Percentiles rank a stretch among this genome's conserved stretches.
Evolutionary conservation across 106 monocot species (phyloP).

Genomic region (Alisma plantagoaquatica): DNA sequence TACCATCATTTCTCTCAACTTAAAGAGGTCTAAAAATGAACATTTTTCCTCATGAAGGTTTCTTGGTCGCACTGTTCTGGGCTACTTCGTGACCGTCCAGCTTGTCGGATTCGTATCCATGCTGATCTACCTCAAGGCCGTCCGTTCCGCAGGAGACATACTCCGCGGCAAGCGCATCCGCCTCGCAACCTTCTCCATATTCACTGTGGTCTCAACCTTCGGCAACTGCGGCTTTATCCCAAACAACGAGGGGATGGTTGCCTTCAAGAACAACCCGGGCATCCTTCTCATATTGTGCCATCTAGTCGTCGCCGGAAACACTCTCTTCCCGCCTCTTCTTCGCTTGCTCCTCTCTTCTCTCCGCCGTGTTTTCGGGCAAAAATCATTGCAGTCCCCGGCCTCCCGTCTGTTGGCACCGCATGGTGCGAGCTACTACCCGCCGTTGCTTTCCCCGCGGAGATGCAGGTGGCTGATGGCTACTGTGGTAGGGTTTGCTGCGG

Average conservation of each 20-base stretch:
- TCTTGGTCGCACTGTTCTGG: no score
- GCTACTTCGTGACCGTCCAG: no score
- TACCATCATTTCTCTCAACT: no score
- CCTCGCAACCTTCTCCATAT: constrained; percentile 22
- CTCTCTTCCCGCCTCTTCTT: constrained; percentile 4
- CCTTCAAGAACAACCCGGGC: constrained; percentile 26
- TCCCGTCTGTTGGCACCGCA: neutral
- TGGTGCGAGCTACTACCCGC: constrained; percentile 15
- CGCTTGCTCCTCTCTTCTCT: neutral
- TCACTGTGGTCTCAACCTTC: constrained; percentile 36
- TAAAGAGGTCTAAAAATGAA: no score
- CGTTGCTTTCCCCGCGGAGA: constrained; percentile 21
- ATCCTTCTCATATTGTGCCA: constrained; percentile 6
- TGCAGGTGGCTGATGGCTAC: constrained; percentile 33
- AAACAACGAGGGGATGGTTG: constrained; percentile 40
- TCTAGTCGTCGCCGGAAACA: constrained; percentile 5
- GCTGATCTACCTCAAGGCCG: neutral
- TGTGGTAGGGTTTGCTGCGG: neutral
- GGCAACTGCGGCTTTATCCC: constrained; percentile 41
- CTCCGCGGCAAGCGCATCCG: constrained; percentile 20
- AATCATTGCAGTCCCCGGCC: neutral
- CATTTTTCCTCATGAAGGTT: no score
- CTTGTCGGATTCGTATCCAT: constrained; percentile 1
- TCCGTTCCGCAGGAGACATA: constrained; percentile 10
- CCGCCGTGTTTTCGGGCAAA: neutral